Base-by-base conservation (phyloP, 768 basidiomycete genomes). In the Boletus sensibilis region DNA sequence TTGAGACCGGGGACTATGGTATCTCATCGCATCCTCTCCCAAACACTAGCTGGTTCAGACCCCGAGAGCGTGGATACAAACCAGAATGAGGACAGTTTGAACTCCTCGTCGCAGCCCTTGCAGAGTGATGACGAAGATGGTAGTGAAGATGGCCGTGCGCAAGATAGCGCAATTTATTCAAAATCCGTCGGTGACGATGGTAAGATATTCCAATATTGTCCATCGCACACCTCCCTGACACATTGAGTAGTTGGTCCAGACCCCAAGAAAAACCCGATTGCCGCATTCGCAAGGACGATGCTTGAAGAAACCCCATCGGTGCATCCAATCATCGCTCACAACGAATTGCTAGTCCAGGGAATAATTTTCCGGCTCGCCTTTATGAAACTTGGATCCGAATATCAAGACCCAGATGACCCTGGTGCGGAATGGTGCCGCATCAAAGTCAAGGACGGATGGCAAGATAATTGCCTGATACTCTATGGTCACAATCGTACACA, bases 371-470 rank as follows among this genome's bases (percentile, higher is more conserved):
- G 43, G n/a, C 42, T 52, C 12, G 16, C 43, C 43, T 52, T 52
- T 23, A 34, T 2, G 23, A 34, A 52, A 49, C 51, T 52, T 12
- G 44, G 33, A 11, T 13, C 44, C 5, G 8, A 52, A 27, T 13
- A 48, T 13, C 51, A 52, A 25, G 51, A 52, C 12, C 51, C 51
- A 20, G 51, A 52, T 5, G 51, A 52, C 25, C 16, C 42, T 5
- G 23, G 23, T 14, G 43, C 23, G 8, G 51, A 52, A 48, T 52
- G 51, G 51, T 52, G 51, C 33, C 33, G 33, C 12, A 52, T 52
- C 7, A 34, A 48, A 20, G 43, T 48, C 43, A 34, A 33, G 33
- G 43, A 16, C 5, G 13, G 5, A 14, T 52, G 51, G 51, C 23
- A 5, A 35, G 1, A 52, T n/a, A 48, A 52, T 18, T 52, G 44